Conservation (phyloP, 108 stramenopile species). For the Pseudonitzschia multistriata region DNA sequence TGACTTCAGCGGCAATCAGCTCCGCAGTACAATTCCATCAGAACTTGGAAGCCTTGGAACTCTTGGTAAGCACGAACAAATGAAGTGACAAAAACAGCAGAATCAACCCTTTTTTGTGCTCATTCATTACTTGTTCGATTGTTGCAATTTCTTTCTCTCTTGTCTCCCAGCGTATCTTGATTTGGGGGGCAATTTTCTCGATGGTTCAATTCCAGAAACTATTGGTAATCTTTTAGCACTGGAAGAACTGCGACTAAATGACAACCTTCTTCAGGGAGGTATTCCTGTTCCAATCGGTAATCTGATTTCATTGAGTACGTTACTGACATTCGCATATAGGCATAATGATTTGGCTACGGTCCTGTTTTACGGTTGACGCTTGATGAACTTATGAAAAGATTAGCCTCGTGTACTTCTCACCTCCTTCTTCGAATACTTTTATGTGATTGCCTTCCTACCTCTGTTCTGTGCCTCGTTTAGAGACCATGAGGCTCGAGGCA, state of each 20-base stretch:
- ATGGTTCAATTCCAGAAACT: conserved; percentile 23
- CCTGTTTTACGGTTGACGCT: no score
- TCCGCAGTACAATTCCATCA: conserved; percentile 41
- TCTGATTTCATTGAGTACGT: conserved; percentile 22
- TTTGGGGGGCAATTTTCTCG: conserved; percentile 28
- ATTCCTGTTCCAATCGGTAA: conserved; percentile 25
- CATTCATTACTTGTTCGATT: neutral
- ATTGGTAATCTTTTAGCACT: conserved; percentile 18
- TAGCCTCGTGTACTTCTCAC: no score
- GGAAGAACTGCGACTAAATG: conserved; percentile 22
- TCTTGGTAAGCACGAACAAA: conserved; percentile 3
- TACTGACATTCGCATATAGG: no score
- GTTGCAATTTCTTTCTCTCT: neutral
- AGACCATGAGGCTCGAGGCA: conserved; percentile 31
- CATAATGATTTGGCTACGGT: conserved; percentile 1
- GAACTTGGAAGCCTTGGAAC: conserved; percentile 35
- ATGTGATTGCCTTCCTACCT: neutral
- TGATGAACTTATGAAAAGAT: no score
- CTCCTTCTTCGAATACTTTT: neutral
- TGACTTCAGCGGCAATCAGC: conserved; percentile 32
- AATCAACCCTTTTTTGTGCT: neutral
- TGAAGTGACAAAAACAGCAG: neutral
- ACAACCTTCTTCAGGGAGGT: conserved; percentile 23
- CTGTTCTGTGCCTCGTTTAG: neutral
- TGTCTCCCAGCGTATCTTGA: conserved; percentile 5